These are phyloP conservation scores for Hypsizygus marmoreus DNA, from an alignment of 768 basidiomycete species.

Conservation along the genomic window DNA sequence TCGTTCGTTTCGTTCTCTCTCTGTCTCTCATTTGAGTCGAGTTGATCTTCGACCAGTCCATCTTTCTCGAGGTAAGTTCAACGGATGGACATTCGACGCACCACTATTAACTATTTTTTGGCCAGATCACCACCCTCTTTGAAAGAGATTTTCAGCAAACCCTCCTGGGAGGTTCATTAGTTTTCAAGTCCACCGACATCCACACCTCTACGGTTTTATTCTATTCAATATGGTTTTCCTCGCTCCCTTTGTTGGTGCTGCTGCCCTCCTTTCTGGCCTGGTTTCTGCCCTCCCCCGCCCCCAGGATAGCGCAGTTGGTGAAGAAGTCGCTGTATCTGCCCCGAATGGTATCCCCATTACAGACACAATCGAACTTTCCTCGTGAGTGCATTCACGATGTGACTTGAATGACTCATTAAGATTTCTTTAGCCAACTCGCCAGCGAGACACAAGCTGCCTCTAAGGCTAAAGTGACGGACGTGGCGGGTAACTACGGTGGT, in stretches of 20 bases:
- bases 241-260: slow-evolving; percentile 54
- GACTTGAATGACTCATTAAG: background rate
- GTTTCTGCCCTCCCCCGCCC: slow-evolving; percentile 50
- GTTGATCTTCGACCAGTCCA: slow-evolving; percentile 64
- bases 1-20: slow-evolving; percentile 39
- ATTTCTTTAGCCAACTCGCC: slow-evolving; percentile 8
- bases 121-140: slow-evolving; percentile 65
- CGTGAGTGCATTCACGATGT: slow-evolving; percentile 31
- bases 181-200: slow-evolving; percentile 42
- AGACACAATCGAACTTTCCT: slow-evolving; percentile 35
- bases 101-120: slow-evolving; percentile 6
- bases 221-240: slow-evolving; percentile 61
- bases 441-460: background rate
- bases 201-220: slow-evolving; percentile 50
- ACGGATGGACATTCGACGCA: background rate
- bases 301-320: slow-evolving; percentile 34
- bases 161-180: slow-evolving; percentile 65
- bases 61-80: slow-evolving; percentile 56
- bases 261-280: slow-evolving; percentile 53
- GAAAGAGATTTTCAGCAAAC: slow-evolving; percentile 61
- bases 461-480: background rate
- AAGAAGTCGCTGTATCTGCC: slow-evolving; percentile 45
- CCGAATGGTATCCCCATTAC: slow-evolving; percentile 47
- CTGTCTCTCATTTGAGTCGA: slow-evolving; percentile 55
- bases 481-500: slow-evolving; percentile 7